These are phyloP conservation scores for Geotrichum histeridarum DNA, from an alignment of 1,139 yeast genomes.

Conservation along the genomic window DNA sequence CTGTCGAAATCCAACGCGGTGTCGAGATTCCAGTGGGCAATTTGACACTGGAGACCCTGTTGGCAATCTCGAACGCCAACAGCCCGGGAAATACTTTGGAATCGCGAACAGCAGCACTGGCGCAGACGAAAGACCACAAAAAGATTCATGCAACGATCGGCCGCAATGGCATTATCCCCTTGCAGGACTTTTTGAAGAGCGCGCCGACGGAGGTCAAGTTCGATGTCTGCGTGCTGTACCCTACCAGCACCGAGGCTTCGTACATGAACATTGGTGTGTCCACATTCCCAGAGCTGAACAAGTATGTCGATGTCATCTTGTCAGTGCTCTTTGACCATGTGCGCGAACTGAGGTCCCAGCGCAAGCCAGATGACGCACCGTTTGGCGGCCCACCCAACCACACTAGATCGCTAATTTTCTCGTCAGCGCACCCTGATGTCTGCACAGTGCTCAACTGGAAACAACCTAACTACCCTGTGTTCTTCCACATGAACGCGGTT, in stretches of 20 bases:
- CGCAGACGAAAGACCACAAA: conserved; percentile 28
- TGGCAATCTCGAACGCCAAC: conserved; percentile 20
- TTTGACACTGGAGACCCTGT: conserved; percentile 43
- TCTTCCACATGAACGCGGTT: conserved; percentile 59
- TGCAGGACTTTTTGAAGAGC: conserved; percentile 53
- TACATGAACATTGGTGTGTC: conserved; percentile 45
- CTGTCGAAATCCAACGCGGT: conserved; percentile 51
- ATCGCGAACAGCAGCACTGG: neutral
- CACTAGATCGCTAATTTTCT: conserved; percentile 66
- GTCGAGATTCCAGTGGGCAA: conserved; percentile 49
- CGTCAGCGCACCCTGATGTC: conserved; percentile 80
- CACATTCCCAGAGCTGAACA: conserved; percentile 51
- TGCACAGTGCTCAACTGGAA: conserved; percentile 96
- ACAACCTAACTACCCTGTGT: conserved; percentile 95
- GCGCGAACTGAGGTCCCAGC: conserved; percentile 31
- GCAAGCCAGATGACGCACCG: conserved; percentile 17
- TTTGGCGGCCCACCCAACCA: conserved; percentile 22
- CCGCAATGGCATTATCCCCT: conserved; percentile 46
- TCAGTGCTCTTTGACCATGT: conserved; percentile 75
- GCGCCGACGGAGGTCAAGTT: conserved; percentile 60
- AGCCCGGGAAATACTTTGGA: conserved; percentile 9
- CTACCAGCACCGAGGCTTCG: conserved; percentile 62
- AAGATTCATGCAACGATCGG: conserved; percentile 36
- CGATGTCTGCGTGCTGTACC: conserved; percentile 75
- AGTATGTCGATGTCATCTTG: conserved; percentile 69